Evolutionary conservation across 768 basidiomycete genomes (phyloP).

Genomic region (Rubroboletus pulcherrimus): DNA sequence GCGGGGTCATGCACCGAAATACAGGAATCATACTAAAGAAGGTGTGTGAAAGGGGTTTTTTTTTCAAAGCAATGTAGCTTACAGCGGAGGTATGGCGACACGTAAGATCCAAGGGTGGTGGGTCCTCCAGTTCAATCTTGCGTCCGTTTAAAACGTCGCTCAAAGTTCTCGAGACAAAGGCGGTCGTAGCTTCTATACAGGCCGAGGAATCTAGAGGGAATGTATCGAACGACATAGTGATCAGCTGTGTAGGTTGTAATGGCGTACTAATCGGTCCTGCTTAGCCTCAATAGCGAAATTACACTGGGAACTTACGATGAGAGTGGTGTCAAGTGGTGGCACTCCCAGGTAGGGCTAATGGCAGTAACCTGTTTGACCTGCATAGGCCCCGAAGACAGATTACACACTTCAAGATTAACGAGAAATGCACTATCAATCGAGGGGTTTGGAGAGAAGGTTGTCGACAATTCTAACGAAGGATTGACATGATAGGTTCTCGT

Average conservation of each 20-base stretch:
- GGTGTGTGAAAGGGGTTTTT: background rate
- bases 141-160: conserved; percentile 48
- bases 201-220: conserved; percentile 35
- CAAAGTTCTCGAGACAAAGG: conserved; percentile 53
- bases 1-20: conserved; percentile 20
- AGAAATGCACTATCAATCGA: conserved; percentile 48
- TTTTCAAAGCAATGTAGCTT: conserved; percentile 7
- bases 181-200: conserved; percentile 40
- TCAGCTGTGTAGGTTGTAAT: conserved; percentile 48
- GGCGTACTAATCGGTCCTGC: conserved; percentile 33
- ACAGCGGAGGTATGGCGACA: conserved; percentile 50
- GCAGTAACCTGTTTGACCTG: conserved; percentile 55
- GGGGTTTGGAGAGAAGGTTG: conserved; percentile 48
- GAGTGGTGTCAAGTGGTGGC: conserved; percentile 35
- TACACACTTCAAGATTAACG: conserved; percentile 55
- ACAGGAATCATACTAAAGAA: conserved; percentile 10
- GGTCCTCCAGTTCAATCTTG: conserved; percentile 36
- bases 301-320: conserved; percentile 39
- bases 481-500: conserved; percentile 56
- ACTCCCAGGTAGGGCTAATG: conserved; percentile 69
- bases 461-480: conserved; percentile 53
- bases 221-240: conserved; percentile 42
- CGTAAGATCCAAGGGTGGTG: conserved; percentile 52
- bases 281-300: conserved; percentile 3
- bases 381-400: conserved; percentile 41